Base-by-base conservation (phyloP, 1,139 yeast genomes). In the Debaryomycetaceae sp. region DNA sequence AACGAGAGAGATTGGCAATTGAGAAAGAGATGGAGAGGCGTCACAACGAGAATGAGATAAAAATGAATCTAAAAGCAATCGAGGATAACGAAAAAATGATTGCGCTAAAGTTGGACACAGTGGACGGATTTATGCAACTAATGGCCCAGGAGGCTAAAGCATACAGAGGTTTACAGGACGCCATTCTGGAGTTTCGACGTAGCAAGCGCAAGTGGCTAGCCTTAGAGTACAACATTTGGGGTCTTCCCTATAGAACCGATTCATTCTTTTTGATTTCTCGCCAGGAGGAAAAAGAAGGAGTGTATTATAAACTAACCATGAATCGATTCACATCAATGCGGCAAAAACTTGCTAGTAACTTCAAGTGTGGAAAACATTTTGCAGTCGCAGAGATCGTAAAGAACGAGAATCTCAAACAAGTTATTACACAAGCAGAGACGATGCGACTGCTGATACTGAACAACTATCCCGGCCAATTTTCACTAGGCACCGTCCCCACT, bases 141-240 rank as follows among this genome's bases (percentile, higher is more conserved):
- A 59, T 59, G 31, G 42, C 49, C 6, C 46, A 48, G 6, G 52
- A 52, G 7, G 39, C 46, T 3, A 39, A 49, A 4, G 53, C 52
- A 8, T 58, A 43, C 34, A 49, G 52, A 24, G 43, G 46, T 8
- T 38, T 48, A 5, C 46, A 44, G 11, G 45, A 39, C 1, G 54
- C 65, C 1, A 51, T 52, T 37, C 33, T 40, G 5, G 51, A 50
- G 4, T 46, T 70, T 33, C 35, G 40, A 1, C 34, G 47, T 0
- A 54, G 62, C 37, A 36, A 35, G 1, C 42, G 59, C 1, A 24
- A 42, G 6, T 71, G 76, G 76, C 43, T 66, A 1, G 46, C 72
- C 23, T 52, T 70, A 8, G 67, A 60, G 37, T 59, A 56, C 40
- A 57, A 62, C 44, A 39, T 55, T 1, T 72, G 78, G 78, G 76